Conservation (phyloP, 257 asterid genomes). For the Marsdenia floribunda region DNA sequence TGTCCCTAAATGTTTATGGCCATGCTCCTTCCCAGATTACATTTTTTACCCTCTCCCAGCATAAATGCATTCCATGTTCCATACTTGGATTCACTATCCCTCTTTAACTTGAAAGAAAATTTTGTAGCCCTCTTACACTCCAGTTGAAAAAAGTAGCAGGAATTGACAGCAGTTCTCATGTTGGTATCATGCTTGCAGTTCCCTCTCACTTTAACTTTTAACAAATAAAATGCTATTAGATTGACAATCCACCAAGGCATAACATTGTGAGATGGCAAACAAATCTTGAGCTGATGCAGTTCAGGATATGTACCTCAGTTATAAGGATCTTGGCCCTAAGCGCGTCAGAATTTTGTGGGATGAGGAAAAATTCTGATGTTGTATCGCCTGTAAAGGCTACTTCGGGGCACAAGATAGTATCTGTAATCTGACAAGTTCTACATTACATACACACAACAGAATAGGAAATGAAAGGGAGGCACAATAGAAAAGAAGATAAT, state of each 20-base stretch:
- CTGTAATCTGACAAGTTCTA: constrained; percentile 59
- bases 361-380: constrained; percentile 63
- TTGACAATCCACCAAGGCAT: not conserved
- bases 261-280: not conserved
- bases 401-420: constrained; percentile 84
- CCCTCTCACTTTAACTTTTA: not conserved
- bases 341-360: constrained; percentile 90
- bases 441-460: not conserved
- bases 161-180: not conserved
- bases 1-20: not conserved
- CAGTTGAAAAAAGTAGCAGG: not conserved
- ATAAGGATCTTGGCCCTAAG: constrained; percentile 91
- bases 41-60: not conserved
- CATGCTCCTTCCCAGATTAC: not conserved
- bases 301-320: constrained; percentile 57
- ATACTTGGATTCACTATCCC: not conserved
- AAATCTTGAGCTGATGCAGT: not conserved
- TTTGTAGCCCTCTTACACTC: not conserved
- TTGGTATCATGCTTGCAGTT: not conserved
- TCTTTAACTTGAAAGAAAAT: not conserved
- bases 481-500: not conserved
- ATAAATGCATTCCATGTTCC: not conserved
- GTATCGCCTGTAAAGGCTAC: constrained; percentile 98
- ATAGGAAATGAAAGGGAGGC: not conserved
- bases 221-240: not conserved